Evolutionary conservation across 1,284 basidiomycete genomes (phyloP).

Genomic region (Moesziomyces sp.): DNA sequence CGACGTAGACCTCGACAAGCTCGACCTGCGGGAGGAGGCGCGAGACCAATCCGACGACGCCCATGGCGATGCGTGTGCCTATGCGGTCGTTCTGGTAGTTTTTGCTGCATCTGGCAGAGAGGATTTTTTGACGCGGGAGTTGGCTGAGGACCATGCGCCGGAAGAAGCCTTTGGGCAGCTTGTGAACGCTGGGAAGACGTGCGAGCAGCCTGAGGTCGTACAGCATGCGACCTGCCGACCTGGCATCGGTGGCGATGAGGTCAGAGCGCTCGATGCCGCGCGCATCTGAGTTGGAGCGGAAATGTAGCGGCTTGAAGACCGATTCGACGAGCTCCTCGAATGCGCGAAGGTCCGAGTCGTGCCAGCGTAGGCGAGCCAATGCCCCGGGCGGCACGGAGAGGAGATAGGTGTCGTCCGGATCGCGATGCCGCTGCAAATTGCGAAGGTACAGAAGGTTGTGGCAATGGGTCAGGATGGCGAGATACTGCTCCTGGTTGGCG

Average conservation of each 20-base stretch:
- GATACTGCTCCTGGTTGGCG: conserved; percentile 38
- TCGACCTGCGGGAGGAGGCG: conserved; percentile 21
- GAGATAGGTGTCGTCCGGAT: conserved; percentile 31
- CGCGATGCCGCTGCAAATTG: conserved; percentile 30
- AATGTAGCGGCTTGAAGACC: conserved; percentile 44
- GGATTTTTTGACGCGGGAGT: conserved; percentile 22
- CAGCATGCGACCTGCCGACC: conserved; percentile 28
- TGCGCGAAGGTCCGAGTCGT: conserved; percentile 33
- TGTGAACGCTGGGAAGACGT: conserved; percentile 19
- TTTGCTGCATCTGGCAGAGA: conserved; percentile 34
- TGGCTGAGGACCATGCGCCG: conserved; percentile 21
- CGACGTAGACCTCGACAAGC: conserved; percentile 29
- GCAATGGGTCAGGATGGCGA: conserved; percentile 31
- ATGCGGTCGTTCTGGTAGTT: conserved; percentile 43
- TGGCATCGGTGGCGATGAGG: conserved; percentile 20
- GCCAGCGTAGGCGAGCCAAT: conserved; percentile 26
- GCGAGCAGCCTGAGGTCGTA: conserved; percentile 29
- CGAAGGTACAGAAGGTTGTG: conserved; percentile 41
- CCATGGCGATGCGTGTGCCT: conserved; percentile 14
- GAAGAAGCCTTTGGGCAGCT: conserved; percentile 32
- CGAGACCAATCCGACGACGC: conserved; percentile 15
- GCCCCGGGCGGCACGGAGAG: conserved; percentile 30
- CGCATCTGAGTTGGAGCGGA: conserved; percentile 21
- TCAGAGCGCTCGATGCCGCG: conserved; percentile 34
- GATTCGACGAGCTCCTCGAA: conserved; percentile 41